Percentiles rank a stretch among this genome's conserved stretches.
phyloP scores from a whole-genome alignment of 2,329 filamentous ascomycete genomes.

The Arthroderma sp. region DNA sequence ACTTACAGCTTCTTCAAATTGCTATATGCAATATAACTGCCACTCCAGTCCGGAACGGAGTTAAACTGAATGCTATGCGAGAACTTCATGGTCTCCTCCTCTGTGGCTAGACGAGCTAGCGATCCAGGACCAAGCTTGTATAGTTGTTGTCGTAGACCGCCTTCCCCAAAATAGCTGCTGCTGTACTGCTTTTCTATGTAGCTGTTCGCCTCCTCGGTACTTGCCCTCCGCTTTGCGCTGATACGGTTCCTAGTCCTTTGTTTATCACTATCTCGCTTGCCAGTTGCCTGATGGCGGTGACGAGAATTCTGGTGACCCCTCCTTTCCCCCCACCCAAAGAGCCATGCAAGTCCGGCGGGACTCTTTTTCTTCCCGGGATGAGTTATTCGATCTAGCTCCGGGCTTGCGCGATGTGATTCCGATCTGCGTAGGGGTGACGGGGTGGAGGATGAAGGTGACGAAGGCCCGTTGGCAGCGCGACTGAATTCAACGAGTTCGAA shows the following conservation, averaged over 20 bases:
- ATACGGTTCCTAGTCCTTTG: background rate
- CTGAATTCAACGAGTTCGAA: conserved; percentile 17
- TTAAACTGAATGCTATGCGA: conserved; percentile 99
- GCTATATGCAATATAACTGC: conserved; percentile 94
- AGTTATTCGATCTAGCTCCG: background rate
- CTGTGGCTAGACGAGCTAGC: conserved; percentile 46
- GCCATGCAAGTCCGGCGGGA: background rate
- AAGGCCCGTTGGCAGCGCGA: conserved; percentile 2
- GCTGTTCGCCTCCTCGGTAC: background rate
- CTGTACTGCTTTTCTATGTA: background rate
- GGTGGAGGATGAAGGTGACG: background rate
- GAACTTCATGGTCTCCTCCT: conserved; percentile 93
- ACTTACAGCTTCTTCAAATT: conserved; percentile 95
- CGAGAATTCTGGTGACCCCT: background rate
- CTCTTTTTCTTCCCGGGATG: background rate
- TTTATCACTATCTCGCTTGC: background rate
- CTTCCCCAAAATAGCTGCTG: background rate
- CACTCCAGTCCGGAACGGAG: conserved; percentile 98
- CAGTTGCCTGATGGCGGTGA: background rate
- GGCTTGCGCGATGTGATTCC: background rate
- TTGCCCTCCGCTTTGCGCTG: background rate
- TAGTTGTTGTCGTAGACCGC: background rate
- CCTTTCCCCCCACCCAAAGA: conserved; percentile 2
- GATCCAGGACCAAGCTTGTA: conserved; percentile 5
- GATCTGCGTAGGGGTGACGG: background rate